Base-by-base conservation (phyloP, 352 stramenopile species). In the Ochromonadaceae sp. region DNA sequence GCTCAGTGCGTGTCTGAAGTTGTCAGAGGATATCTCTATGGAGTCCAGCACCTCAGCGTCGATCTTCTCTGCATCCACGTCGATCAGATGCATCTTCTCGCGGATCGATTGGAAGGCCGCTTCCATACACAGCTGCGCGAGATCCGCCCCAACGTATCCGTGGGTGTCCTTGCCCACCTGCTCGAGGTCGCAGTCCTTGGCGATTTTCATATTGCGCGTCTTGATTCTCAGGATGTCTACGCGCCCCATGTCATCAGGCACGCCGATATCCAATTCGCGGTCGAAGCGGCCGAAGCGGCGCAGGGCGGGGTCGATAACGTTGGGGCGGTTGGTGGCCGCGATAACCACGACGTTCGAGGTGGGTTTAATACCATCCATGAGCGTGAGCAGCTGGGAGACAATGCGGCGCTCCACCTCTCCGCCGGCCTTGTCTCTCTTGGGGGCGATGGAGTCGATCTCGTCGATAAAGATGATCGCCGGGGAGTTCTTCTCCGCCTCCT, bases 381-480 rank as follows among this genome's bases (percentile, higher is more conserved):
- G 85, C 49, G 85, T 93, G 17, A 97, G 74, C 34, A 98, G 76
- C 75, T 97, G 88, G 7, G 88, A 91, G 5, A 98, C 90, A 50
- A 98, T 96, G 47, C 90, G 77, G 73, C 96, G 95, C 76, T 97
- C 91, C 84, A 96, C 91, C 60, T 93, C 87, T 41, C 87, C 84
- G 40, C 85, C 83, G 34, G 85, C 67, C 46, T 79, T 93, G 70
- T 93, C 90, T 62, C 89, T 75, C 72, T 94, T 92, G 20, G 88
- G 87, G 26, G 88, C 92, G 77, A 97, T 96, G 7, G 88, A 92
- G 68, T 97, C 89, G 72, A 97, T 90, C 71, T 96, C 89, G 66
- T 97, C 90, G 67, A 98, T 95, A 71, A 98, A 98, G 61, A 98
- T 86, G 71, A 98, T 96, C 7, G 91, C 87, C 63, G 84, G 90